A percentile compares a stretch with the other conserved stretches of the same genome.
Conservation (phyloP, 305 asterid species). For the Petunia hybrid region DNA sequence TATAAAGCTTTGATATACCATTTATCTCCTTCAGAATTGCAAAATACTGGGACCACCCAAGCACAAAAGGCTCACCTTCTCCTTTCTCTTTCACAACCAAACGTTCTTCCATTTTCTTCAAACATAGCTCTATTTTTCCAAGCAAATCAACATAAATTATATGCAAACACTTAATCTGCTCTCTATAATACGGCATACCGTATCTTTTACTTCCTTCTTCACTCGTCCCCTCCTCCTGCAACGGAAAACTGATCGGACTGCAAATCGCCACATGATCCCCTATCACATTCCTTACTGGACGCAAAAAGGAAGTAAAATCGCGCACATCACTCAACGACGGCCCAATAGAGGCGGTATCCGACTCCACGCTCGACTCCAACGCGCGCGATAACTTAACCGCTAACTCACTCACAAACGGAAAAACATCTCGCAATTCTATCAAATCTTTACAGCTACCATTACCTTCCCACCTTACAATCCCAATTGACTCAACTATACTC, state of each 20-base stretch:
- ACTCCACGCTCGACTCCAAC: slow-evolving; percentile 47
- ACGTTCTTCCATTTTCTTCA: slow-evolving; percentile 62
- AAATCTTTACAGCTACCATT: slow-evolving; percentile 33
- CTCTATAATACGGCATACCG: slow-evolving; percentile 37
- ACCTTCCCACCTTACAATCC: slow-evolving; percentile 32
- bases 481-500: slow-evolving; percentile 47
- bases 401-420: slow-evolving; percentile 66
- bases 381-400: slow-evolving; percentile 53
- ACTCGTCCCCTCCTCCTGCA: slow-evolving; percentile 43
- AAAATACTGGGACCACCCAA: slow-evolving; percentile 68
- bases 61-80: slow-evolving; percentile 41
- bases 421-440: slow-evolving; percentile 44
- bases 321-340: slow-evolving; percentile 49
- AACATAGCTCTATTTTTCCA: slow-evolving; percentile 56
- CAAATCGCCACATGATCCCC: slow-evolving; percentile 33
- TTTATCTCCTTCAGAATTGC: slow-evolving; percentile 70
- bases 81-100: slow-evolving; percentile 43
- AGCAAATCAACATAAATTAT: slow-evolving; percentile 54
- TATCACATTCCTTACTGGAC: slow-evolving; percentile 49
- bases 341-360: slow-evolving; percentile 40
- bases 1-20: slow-evolving; percentile 62
- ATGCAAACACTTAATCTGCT: slow-evolving; percentile 52
- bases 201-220: slow-evolving; percentile 1
- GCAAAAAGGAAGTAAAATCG: slow-evolving; percentile 61
- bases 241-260: slow-evolving; percentile 48